Percentiles rank a stretch among this genome's conserved stretches.
phyloP scores from a whole-genome alignment of 371 early-diverging fungal genomes.

The Saksenaea vasiformis region DNA sequence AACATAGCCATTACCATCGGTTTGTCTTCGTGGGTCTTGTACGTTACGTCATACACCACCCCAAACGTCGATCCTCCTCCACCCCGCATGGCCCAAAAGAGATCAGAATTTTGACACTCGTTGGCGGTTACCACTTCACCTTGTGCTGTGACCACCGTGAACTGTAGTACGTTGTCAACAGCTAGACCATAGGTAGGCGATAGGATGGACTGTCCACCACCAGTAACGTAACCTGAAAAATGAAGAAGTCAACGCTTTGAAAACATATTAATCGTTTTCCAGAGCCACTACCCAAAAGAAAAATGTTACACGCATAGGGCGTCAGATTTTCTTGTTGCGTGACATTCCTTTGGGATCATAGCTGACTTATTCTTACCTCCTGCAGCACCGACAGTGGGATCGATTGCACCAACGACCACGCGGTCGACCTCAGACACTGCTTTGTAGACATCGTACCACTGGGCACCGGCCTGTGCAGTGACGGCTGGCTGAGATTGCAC shows the following conservation, averaged over 20 bases:
- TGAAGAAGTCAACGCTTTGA: constrained; percentile 12
- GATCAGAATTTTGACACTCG: constrained; percentile 38
- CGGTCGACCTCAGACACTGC: background rate
- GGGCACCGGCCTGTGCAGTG: background rate
- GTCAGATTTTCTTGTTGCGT: too few relatives aligned
- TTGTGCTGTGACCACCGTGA: constrained; percentile 43
- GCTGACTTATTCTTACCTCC: too few relatives aligned
- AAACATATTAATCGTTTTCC: constrained; percentile 37
- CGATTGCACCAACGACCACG: constrained; percentile 1
- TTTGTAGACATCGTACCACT: background rate
- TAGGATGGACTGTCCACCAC: constrained; percentile 33
- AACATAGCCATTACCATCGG: background rate
- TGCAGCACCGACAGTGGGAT: constrained; percentile 27
- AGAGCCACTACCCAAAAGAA: constrained; percentile 30
- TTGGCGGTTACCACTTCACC: constrained; percentile 39
- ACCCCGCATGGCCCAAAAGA: constrained; percentile 59
- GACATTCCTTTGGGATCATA: too few relatives aligned
- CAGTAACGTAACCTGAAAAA: constrained; percentile 28
- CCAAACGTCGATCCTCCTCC: constrained; percentile 52
- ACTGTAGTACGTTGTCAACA: constrained; percentile 50
- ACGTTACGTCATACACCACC: constrained; percentile 29
- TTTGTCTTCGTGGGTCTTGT: background rate
- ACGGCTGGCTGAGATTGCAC: background rate
- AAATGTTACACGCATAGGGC: background rate
- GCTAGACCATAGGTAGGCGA: constrained; percentile 39